These are phyloP conservation scores for Leccinum arenicola DNA, from an alignment of 768 basidiomycete genomes.

Conservation along the genomic window DNA sequence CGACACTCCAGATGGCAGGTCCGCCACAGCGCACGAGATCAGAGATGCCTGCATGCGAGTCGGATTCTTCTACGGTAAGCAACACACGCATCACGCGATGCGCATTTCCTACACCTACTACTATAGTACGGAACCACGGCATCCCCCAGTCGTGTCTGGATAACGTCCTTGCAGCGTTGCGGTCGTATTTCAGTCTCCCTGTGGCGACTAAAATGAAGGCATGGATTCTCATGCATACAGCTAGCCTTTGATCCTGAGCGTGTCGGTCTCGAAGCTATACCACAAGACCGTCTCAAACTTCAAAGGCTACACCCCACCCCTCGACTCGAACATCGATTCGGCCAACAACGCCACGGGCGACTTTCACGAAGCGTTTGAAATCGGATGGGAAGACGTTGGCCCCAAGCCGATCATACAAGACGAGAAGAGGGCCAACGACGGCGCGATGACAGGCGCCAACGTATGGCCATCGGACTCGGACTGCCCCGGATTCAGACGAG, in stretches of 20 bases:
- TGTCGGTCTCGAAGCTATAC: constrained; percentile 48
- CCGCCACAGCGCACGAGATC: constrained; percentile 52
- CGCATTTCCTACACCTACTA: not conserved
- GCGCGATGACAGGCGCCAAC: constrained; percentile 52
- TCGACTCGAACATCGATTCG: constrained; percentile 74
- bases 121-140: constrained; percentile 70
- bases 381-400: constrained; percentile 65
- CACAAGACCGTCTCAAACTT: constrained; percentile 67
- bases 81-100: not conserved
- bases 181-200: constrained; percentile 66
- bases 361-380: constrained; percentile 86
- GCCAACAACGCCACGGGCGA: constrained; percentile 65
- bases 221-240: not conserved
- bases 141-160: constrained; percentile 54
- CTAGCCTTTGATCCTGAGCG: not conserved
- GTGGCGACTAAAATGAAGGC: constrained; percentile 69
- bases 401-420: constrained; percentile 16
- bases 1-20: constrained; percentile 30
- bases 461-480: constrained; percentile 61
- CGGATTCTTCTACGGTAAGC: constrained; percentile 80
- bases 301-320: constrained; percentile 70
- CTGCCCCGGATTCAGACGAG: constrained; percentile 56
- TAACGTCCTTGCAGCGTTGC: constrained; percentile 42
- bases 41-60: constrained; percentile 76
- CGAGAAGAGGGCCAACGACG: constrained; percentile 37